Evolutionary conservation across 2,329 filamentous ascomycete genomes (phyloP).

Genomic region (Aureobasidium zeae): DNA sequence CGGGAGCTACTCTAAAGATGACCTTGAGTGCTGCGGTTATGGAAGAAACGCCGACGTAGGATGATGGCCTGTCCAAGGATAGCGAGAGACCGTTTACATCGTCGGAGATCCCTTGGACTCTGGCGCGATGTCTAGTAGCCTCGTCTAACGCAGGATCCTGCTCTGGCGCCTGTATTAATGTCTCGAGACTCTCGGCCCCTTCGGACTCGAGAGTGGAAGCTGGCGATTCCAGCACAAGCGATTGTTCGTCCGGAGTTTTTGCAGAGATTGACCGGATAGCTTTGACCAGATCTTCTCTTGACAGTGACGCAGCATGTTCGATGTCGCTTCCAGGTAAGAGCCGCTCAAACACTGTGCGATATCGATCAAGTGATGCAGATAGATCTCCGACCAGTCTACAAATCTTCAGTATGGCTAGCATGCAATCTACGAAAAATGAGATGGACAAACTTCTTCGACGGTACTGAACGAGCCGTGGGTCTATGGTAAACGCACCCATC

Average conservation of each 20-base stretch:
- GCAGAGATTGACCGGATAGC: constrained; percentile 16
- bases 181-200: constrained; percentile 45
- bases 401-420: constrained; percentile 42
- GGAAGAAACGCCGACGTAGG: constrained; percentile 27
- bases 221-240: not conserved
- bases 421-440: constrained; percentile 20
- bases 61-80: constrained; percentile 25
- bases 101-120: constrained; percentile 34
- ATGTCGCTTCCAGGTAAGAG: constrained; percentile 36
- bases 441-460: constrained; percentile 49
- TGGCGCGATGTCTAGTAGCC: constrained; percentile 34
- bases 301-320: constrained; percentile 32
- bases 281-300: constrained; percentile 38
- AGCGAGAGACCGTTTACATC: constrained; percentile 27
- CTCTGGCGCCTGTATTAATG: constrained; percentile 60
- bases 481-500: constrained; percentile 75
- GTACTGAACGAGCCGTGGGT: constrained; percentile 65
- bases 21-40: constrained; percentile 28
- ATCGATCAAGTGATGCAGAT: constrained; percentile 41
- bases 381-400: constrained; percentile 46
- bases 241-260: not conserved
- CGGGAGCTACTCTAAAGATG: constrained; percentile 26
- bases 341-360: constrained; percentile 34
- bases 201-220: constrained; percentile 31
- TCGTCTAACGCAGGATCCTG: constrained; percentile 61